These are phyloP conservation scores for Anaeromyces robustus DNA, from an alignment of 192 early-diverging fungal species.

Conservation along the genomic window DNA sequence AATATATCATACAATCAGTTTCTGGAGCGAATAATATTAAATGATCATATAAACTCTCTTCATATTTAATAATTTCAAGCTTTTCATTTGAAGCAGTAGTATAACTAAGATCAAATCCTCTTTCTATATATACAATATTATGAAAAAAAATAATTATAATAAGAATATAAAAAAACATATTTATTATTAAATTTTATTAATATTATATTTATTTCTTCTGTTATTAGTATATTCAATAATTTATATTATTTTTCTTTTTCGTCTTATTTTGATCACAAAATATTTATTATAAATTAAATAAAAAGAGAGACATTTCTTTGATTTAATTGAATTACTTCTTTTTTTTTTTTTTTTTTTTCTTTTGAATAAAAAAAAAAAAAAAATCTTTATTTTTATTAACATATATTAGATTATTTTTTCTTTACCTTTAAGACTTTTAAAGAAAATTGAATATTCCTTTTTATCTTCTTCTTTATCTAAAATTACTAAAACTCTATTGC, in stretches of 20 bases:
- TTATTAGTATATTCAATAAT: too few species aligned
- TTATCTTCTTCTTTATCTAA: conserved; percentile 33
- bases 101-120: conserved; percentile 39
- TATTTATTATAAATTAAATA: too few species aligned
- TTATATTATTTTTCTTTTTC: too few species aligned
- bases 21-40: conserved; percentile 66
- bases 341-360: conserved; percentile 11
- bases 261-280: too few species aligned
- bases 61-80: conserved; percentile 35
- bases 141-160: too few species aligned
- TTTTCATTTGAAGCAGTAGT: conserved; percentile 32
- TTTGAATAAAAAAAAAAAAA: not conserved
- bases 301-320: too few species aligned
- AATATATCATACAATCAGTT: conserved; percentile 27
- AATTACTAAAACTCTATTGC: conserved; percentile 49
- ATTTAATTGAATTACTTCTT: too few species aligned
- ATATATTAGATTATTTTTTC: not conserved
- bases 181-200: not conserved
- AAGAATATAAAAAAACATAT: not conserved
- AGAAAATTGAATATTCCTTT: conserved; percentile 32
- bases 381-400: conserved; percentile 1
- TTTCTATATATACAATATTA: too few species aligned
- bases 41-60: conserved; percentile 60
- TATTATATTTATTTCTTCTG: too few species aligned
- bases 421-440: conserved; percentile 38